These are phyloP conservation scores for Hysterangium stoloniferum DNA, from an alignment of 768 basidiomycete genomes.

Conservation along the genomic window DNA sequence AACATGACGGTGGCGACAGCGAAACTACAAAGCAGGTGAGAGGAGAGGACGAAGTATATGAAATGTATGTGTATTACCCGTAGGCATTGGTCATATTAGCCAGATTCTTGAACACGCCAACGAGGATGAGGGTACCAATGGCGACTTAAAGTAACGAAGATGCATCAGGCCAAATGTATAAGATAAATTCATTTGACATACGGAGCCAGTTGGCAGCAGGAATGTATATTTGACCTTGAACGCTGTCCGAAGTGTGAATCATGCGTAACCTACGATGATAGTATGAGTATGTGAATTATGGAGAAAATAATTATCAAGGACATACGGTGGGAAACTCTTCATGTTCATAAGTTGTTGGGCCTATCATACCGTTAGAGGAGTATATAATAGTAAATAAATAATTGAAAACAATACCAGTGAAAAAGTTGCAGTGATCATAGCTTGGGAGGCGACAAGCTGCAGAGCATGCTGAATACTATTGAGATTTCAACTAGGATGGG, in stretches of 20 bases:
- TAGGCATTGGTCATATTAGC: constrained; percentile 50
- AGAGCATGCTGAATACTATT: neutral
- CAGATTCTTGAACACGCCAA: constrained; percentile 49
- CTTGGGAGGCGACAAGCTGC: constrained; percentile 55
- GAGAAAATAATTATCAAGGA: neutral
- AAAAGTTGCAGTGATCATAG: constrained; percentile 62
- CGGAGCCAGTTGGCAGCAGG: constrained; percentile 52
- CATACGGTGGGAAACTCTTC: constrained; percentile 44
- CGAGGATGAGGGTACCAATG: constrained; percentile 44
- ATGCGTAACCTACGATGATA: constrained; percentile 33
- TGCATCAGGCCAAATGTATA: neutral
- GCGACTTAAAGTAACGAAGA: constrained; percentile 27
- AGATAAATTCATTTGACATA: constrained; percentile 18
- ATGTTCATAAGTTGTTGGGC: constrained; percentile 59
- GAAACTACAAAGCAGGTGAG: constrained; percentile 33
- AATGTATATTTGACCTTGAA: constrained; percentile 61
- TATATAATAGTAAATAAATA: neutral
- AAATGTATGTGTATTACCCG: constrained; percentile 21
- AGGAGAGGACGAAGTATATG: neutral
- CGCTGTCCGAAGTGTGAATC: constrained; percentile 50
- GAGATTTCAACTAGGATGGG: neutral
- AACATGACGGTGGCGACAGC: constrained; percentile 63
- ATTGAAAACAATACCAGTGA: constrained; percentile 25
- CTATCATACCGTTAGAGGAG: constrained; percentile 24
- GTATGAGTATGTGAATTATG: neutral